A percentile compares a stretch with the other conserved stretches of the same genome.
These are phyloP conservation scores for Camelina hispida DNA, from an alignment of 345 rosid genomes.

Conservation along the genomic window DNA sequence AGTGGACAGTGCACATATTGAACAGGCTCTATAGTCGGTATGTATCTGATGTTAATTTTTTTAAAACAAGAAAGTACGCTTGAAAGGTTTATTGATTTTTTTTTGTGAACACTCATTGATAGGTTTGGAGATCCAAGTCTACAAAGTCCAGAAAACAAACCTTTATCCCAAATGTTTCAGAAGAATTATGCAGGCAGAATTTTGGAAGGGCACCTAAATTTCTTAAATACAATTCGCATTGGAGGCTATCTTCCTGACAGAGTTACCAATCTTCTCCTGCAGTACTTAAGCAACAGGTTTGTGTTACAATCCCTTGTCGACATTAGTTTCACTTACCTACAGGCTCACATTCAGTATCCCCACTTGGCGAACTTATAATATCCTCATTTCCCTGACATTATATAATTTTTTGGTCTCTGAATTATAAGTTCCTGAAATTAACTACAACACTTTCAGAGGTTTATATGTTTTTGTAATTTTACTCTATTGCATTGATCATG, in stretches of 20 bases:
- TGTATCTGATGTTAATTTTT: slow-evolving; percentile 23
- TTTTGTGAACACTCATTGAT: slow-evolving; percentile 16
- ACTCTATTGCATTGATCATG: slow-evolving; percentile 6
- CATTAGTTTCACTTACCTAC: slow-evolving; percentile 15
- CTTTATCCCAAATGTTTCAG: slow-evolving; percentile 91
- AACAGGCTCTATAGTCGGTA: slow-evolving; percentile 94
- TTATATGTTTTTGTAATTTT: background rate
- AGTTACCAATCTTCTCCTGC: slow-evolving; percentile 93
- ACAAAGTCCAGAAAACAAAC: slow-evolving; percentile 84
- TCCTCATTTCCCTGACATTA: background rate
- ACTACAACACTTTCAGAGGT: slow-evolving; percentile 1
- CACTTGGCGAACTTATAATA: slow-evolving; percentile 12
- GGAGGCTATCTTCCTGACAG: slow-evolving; percentile 98
- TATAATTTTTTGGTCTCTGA: background rate
- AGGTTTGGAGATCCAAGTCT: slow-evolving; percentile 98
- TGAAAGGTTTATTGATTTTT: slow-evolving; percentile 4
- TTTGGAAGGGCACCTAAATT: slow-evolving; percentile 89
- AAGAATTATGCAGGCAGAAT: slow-evolving; percentile 92
- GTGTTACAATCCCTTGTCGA: slow-evolving; percentile 29
- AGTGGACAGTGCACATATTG: slow-evolving; percentile 96
- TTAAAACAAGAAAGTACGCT: background rate
- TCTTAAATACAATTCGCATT: slow-evolving; percentile 75
- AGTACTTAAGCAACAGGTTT: slow-evolving; percentile 94
- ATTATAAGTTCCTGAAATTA: slow-evolving; percentile 6
- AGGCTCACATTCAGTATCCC: slow-evolving; percentile 12